These are phyloP conservation scores for Cladosporium sp. DNA, from an alignment of 2,329 filamentous ascomycete species.

Conservation along the genomic window DNA sequence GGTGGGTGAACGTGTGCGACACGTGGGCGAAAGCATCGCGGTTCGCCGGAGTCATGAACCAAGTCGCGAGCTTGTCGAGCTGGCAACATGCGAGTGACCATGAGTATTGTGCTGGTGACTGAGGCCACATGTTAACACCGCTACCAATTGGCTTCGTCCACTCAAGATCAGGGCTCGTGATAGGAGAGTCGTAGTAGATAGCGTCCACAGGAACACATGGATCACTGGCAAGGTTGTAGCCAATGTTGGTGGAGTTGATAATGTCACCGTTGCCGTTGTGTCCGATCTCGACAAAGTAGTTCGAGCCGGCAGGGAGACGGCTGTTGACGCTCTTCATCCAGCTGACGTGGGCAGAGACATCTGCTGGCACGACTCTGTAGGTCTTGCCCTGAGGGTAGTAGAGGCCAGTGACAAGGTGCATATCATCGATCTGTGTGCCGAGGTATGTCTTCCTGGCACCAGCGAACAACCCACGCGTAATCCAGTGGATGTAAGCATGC, in stretches of 20 bases:
- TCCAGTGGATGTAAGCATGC: conserved; percentile 65
- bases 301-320: conserved; percentile 55
- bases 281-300: conserved; percentile 56
- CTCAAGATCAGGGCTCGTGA: conserved; percentile 47
- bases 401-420: conserved; percentile 55
- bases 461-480: conserved; percentile 60
- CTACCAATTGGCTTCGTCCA: conserved; percentile 49
- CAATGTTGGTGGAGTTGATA: conserved; percentile 23
- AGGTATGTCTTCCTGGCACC: conserved; percentile 60
- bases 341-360: conserved; percentile 50
- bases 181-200: conserved; percentile 43
- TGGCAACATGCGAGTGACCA: conserved; percentile 55
- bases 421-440: conserved; percentile 63
- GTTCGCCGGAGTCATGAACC: conserved; percentile 56
- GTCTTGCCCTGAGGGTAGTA: conserved; percentile 48
- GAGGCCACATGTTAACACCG: conserved; percentile 43
- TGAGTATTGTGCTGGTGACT: conserved; percentile 46
- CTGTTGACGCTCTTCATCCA: conserved; percentile 49
- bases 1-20: conserved; percentile 65
- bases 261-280: conserved; percentile 61
- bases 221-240: conserved; percentile 21
- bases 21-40: conserved; percentile 59
- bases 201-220: conserved; percentile 38
- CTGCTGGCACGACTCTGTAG: conserved; percentile 54
- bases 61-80: conserved; percentile 55